Base-by-base conservation (phyloP, 2,329 filamentous ascomycete genomes). In the Nannizziopsis arthrosporioides region DNA sequence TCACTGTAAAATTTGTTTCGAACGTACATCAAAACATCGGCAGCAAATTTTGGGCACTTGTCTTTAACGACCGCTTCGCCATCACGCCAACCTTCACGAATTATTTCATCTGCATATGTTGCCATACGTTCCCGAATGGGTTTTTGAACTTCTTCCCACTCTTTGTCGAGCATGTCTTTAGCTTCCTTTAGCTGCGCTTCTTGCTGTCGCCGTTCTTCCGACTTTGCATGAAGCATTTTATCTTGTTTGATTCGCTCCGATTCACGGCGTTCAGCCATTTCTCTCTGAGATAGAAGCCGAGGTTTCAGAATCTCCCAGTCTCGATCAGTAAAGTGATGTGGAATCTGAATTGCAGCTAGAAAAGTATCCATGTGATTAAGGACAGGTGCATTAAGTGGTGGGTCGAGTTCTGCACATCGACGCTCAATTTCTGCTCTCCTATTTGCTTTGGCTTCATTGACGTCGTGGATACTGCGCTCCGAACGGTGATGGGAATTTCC, bases 281-380 rank as follows among this genome's bases (percentile, higher is more conserved):
- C 70, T 55, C 80, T 73, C 62, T 88, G 82, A 17, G 75, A 73
- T 31, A 85, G 64, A 11, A 90, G 69, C 51, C 80, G 78, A 42
- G 80, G 78, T 56, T 80, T 78, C 32, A 89, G 69, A 45, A 82
- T 66, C 44, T 77, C 74, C 85, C 84, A 90, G 2, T 80, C 77
- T 47, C 72, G 69, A 51, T 87, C 82, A 54, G 77, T 80, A 56
- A 90, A 68, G 15, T 81, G 80, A 18, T 76, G 73, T 8, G 77
- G 76, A 34, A 86, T 82, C 53, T 85, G 78, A 40, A 84, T 74
- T 27, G 85, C 81, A 34, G 82, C 82, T 59, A 82, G 78, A 62
- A 87, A 90, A 1, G 83, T 80, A 41, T 83, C 75, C 64, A 87
- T 84, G 58, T 82, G 80, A 48, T 74, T 74, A 49, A 89, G 69